These are phyloP conservation scores for Apiospora phragmitis DNA, from an alignment of 2,329 filamentous ascomycete species.

Conservation along the genomic window DNA sequence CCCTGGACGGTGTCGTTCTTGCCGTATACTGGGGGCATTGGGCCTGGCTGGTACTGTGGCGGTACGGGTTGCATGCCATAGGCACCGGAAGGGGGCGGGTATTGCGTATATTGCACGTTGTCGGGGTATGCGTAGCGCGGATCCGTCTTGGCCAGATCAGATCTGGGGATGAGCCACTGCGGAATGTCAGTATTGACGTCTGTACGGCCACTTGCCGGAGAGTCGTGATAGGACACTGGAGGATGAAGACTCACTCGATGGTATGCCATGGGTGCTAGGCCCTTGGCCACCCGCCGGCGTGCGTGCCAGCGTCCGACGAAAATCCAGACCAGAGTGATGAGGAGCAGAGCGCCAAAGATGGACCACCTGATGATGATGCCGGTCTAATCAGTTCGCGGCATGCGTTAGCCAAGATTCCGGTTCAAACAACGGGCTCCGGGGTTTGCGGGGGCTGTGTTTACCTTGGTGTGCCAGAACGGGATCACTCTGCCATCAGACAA, in stretches of 20 bases:
- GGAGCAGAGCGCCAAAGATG: slow-evolving; percentile 63
- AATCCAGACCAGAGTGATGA: slow-evolving; percentile 61
- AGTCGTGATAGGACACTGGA: neutral
- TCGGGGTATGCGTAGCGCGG: slow-evolving; percentile 49
- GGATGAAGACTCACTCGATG: slow-evolving; percentile 57
- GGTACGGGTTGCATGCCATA: slow-evolving; percentile 56
- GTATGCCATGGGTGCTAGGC: slow-evolving; percentile 65
- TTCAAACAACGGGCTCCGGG: neutral
- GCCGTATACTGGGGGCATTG: slow-evolving; percentile 51
- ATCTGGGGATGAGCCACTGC: slow-evolving; percentile 54
- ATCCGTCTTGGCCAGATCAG: slow-evolving; percentile 47
- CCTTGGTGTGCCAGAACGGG: slow-evolving; percentile 11
- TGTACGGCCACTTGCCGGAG: no score
- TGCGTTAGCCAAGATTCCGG: neutral
- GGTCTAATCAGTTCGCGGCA: slow-evolving; percentile 40
- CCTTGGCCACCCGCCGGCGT: slow-evolving; percentile 63
- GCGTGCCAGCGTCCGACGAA: slow-evolving; percentile 71
- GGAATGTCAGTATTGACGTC: slow-evolving; percentile 8
- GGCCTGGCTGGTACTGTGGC: slow-evolving; percentile 57
- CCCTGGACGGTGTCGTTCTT: slow-evolving; percentile 48
- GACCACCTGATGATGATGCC: slow-evolving; percentile 71
- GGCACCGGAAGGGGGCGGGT: slow-evolving; percentile 35
- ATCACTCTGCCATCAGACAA: neutral
- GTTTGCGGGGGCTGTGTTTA: neutral
- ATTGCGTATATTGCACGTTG: slow-evolving; percentile 41